phyloP scores from a whole-genome alignment of 768 basidiomycete genomes.

The Leccinellum rugosiceps region DNA sequence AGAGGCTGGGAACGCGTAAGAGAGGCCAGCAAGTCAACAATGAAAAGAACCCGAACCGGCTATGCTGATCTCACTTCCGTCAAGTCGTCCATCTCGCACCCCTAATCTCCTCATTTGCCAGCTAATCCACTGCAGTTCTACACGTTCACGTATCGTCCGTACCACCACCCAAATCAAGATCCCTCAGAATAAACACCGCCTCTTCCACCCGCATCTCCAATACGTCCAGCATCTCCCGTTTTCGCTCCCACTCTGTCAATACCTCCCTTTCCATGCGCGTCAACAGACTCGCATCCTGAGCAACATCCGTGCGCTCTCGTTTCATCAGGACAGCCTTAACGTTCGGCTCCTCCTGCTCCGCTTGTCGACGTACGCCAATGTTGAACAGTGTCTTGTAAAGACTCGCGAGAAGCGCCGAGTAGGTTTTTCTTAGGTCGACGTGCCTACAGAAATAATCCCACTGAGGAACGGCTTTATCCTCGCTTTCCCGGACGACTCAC shows the following conservation, averaged over 20 bases:
- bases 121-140: neutral
- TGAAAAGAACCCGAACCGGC: no score
- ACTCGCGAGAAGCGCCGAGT: slow-evolving; percentile 68
- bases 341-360: slow-evolving; percentile 65
- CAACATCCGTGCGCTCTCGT: slow-evolving; percentile 79
- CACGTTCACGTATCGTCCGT: slow-evolving; percentile 40
- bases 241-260: slow-evolving; percentile 70
- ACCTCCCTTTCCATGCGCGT: slow-evolving; percentile 74
- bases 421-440: slow-evolving; percentile 83
- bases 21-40: no score
- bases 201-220: slow-evolving; percentile 87
- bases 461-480: neutral
- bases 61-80: no score
- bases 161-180: slow-evolving; percentile 55
- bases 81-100: no score
- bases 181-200: slow-evolving; percentile 84
- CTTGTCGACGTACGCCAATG: slow-evolving; percentile 66
- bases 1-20: no score
- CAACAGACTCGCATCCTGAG: slow-evolving; percentile 66
- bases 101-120: no score
- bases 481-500: slow-evolving; percentile 39
- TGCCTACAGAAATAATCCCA: slow-evolving; percentile 53
- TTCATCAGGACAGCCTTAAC: slow-evolving; percentile 77
- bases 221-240: slow-evolving; percentile 69
- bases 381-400: slow-evolving; percentile 93